Base-by-base conservation (phyloP, 1,284 basidiomycete genomes). In the Fomitiporia mediterranea region DNA sequence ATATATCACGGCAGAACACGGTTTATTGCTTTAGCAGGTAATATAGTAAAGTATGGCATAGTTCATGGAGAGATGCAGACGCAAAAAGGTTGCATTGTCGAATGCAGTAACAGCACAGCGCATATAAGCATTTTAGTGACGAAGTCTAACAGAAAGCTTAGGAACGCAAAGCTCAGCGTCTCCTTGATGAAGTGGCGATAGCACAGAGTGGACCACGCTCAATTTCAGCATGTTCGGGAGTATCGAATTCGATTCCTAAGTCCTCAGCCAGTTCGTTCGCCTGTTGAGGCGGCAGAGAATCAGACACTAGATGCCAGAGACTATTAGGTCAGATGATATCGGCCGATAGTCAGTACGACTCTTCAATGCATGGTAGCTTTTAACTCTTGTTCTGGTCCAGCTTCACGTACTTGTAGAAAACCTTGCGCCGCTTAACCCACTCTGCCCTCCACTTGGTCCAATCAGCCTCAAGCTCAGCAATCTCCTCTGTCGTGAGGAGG, bases 191-290 rank as follows among this genome's bases (percentile, higher is more conserved):
- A 15, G 53, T 34, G 6, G 28, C 44, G n/a, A 25, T 13, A 47
- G 38, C 21, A 35, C 79, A 84, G 8, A 86, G 67, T 51, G 74
- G 61, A 3, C 79, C 72, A 35, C 72, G 70, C 67, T 87, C 84
- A 37, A 91, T 67, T 17, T 69, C 67, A 23, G 62, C 57, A 65
- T 90, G 88, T 69, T 90, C 89, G 1, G 72, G 56, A 6, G 83
- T 81, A 64, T 91, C 89, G 40, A 74, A 69, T 69, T 91, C 89
- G 56, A 91, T 79, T 3, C 88, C 88, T 11, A 91, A 77, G 53
- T 88, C 83, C 66, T 90, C 89, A 15, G 74, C 76, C 13, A 91
- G 78, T 40, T 70, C 72, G 8, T 68, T 65, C 0, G 83, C 78
- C 43, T 89, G 84, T 66, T 82, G 80, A 39, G 83, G 83, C 4